Percentiles rank a stretch among this genome's conserved stretches.
phyloP scores from a whole-genome alignment of 2,329 filamentous ascomycete species.

The Aureobasidium lini region DNA sequence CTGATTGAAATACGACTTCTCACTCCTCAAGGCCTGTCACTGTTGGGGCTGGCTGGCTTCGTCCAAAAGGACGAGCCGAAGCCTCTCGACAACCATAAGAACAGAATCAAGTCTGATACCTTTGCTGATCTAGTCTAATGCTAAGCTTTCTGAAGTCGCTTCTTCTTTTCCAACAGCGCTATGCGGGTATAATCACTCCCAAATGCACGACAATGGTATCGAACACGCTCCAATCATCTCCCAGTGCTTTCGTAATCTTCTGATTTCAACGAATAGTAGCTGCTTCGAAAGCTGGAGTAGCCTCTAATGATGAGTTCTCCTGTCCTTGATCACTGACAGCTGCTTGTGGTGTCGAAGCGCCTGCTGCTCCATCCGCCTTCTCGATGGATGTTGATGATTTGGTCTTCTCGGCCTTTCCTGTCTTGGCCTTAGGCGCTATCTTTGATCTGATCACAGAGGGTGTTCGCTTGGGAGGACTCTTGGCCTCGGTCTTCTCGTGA shows the following conservation, averaged over 20 bases:
- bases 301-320: background rate
- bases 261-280: conserved; percentile 8
- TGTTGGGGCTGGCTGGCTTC: background rate
- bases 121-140: conserved; percentile 2
- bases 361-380: background rate
- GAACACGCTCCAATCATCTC: background rate
- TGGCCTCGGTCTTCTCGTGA: conserved; percentile 49
- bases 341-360: conserved; percentile 5
- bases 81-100: background rate
- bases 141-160: background rate
- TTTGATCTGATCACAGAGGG: conserved; percentile 1
- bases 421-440: background rate
- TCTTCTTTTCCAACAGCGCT: background rate
- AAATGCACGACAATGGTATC: background rate
- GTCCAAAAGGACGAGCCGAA: background rate
- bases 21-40: too few relatives aligned
- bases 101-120: background rate
- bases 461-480: conserved; percentile 17
- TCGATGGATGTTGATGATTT: background rate
- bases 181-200: background rate
- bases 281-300: conserved; percentile 12
- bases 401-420: background rate
- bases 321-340: background rate
- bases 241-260: background rate
- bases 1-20: too few relatives aligned